These are phyloP conservation scores for Trypanosomatidae sp. DNA, from an alignment of 208 protist species.

Conservation along the genomic window DNA sequence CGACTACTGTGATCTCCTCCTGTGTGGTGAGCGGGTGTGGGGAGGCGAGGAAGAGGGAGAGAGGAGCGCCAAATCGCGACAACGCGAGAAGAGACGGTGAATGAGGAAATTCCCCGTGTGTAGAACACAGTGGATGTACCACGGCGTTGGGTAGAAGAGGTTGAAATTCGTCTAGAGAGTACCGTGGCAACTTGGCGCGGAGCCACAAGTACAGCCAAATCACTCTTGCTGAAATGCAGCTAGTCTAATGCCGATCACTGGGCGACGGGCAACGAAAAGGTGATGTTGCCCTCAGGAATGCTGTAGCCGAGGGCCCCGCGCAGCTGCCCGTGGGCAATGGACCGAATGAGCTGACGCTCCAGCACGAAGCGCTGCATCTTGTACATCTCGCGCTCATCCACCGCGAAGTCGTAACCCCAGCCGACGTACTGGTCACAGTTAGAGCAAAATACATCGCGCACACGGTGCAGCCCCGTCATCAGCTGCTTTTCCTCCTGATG, in stretches of 20 bases:
- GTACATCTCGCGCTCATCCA: conserved; percentile 75
- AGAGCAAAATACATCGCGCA: conserved; percentile 76
- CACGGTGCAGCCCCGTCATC: conserved; percentile 76
- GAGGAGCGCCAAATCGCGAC: neutral
- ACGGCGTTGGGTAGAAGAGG: neutral
- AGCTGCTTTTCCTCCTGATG: conserved; percentile 77
- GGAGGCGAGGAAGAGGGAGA: neutral
- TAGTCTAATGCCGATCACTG: conserved; percentile 1
- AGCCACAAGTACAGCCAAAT: neutral
- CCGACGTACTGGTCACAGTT: conserved; percentile 76
- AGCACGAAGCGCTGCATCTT: conserved; percentile 82
- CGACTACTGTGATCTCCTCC: neutral
- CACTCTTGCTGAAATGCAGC: neutral
- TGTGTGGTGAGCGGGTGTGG: neutral
- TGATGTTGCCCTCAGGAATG: conserved; percentile 11
- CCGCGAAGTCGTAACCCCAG: conserved; percentile 84
- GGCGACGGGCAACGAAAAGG: conserved; percentile 13
- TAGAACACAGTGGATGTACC: neutral
- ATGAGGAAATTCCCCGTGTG: neutral
- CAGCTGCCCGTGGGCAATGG: conserved; percentile 18
- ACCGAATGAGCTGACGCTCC: conserved; percentile 57
- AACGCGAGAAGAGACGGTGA: neutral
- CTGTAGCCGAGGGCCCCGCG: conserved; percentile 17
- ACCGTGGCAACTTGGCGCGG: neutral
- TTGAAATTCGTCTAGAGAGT: neutral